These are phyloP conservation scores for Buxus sempervirens DNA, from an alignment of 164 flowering plant genomes.

Conservation along the genomic window DNA sequence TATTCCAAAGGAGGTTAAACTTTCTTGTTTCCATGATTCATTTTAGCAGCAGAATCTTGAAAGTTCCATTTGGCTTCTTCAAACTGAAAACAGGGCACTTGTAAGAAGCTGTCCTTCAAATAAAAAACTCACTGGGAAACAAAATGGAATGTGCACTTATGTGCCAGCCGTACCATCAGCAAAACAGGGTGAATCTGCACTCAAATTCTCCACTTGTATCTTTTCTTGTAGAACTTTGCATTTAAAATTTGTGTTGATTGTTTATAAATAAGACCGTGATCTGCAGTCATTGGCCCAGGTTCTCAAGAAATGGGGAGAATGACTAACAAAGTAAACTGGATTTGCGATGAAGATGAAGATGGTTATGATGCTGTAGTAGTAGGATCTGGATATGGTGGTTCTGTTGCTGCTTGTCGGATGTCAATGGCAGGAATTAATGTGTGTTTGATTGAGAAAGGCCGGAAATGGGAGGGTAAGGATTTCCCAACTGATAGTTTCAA, in stretches of 20 bases:
- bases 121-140: background rate
- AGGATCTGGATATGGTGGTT: conserved; percentile 68
- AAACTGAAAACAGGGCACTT: too few species aligned
- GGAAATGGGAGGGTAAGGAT: conserved; percentile 49
- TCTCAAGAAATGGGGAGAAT: conserved; percentile 13
- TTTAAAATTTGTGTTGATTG: background rate
- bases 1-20: background rate
- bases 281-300: background rate
- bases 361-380: conserved; percentile 57
- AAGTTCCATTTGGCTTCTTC: background rate
- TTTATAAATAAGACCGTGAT: background rate
- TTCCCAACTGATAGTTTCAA: conserved; percentile 47
- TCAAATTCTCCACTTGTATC: background rate
- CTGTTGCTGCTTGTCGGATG: conserved; percentile 57
- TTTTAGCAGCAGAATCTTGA: background rate
- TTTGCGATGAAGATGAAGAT: conserved; percentile 22
- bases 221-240: background rate
- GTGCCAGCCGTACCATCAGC: background rate
- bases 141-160: background rate
- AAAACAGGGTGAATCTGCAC: background rate
- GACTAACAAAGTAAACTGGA: background rate
- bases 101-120: background rate
- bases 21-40: background rate
- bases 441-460: conserved; percentile 56
- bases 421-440: conserved; percentile 52